Evolutionary conservation across 129 eudicot species (phyloP).

Genomic region (carrot (Daucus carota)): DNA sequence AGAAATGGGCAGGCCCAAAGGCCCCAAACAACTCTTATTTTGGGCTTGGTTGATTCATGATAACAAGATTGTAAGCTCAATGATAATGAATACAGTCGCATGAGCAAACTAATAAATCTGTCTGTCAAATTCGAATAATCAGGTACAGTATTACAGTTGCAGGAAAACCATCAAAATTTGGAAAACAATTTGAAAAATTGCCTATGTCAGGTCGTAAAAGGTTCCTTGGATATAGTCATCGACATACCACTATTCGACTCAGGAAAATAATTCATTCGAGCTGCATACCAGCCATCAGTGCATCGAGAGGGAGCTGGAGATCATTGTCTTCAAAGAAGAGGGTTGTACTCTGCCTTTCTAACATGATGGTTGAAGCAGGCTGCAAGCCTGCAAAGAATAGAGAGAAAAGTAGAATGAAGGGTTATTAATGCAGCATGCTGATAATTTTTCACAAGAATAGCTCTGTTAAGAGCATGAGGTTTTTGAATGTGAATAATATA

Average conservation of each 20-base stretch:
- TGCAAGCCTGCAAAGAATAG: constrained; percentile 49
- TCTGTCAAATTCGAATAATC: neutral
- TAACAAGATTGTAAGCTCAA: too few relatives aligned
- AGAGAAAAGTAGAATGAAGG: neutral
- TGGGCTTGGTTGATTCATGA: neutral
- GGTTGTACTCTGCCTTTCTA: constrained; percentile 81
- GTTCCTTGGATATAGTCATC: neutral
- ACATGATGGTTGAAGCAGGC: constrained; percentile 89
- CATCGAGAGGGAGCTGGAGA: constrained; percentile 30
- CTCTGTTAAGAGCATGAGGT: neutral
- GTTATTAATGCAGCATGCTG: too few relatives aligned
- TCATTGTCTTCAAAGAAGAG: constrained; percentile 53
- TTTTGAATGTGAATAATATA: neutral
- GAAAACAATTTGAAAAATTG: neutral
- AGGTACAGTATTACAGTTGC: neutral
- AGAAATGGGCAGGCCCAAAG: neutral
- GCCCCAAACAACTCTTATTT: neutral
- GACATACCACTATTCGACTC: neutral
- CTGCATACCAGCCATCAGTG: constrained; percentile 28
- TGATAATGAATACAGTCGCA: neutral
- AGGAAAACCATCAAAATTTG: neutral
- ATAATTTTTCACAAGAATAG: too few relatives aligned
- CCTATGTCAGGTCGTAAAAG: neutral
- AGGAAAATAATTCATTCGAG: neutral
- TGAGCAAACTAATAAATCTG: neutral